Conservation (phyloP, 176 grass and related monocot species). For the Zizania latifolia region DNA sequence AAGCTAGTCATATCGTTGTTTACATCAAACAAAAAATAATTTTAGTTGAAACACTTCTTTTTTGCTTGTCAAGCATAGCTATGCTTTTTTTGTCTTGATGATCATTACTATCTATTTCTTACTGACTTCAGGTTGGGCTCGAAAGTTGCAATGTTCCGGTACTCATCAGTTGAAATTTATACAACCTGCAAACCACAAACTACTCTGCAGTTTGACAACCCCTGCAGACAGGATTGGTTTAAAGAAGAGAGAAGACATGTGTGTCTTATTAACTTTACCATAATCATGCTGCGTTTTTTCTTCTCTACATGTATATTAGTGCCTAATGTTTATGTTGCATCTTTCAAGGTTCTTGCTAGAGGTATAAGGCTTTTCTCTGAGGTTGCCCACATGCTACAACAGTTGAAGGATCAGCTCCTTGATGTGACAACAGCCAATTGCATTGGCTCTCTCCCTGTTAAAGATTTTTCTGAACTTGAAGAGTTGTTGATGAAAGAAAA, state of each 20-base stretch:
- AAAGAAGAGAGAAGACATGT: conserved; percentile 64
- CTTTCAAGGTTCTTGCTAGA: conserved; percentile 64
- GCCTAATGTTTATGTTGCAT: conserved; percentile 12
- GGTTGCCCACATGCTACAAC: conserved; percentile 38
- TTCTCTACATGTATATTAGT: neutral
- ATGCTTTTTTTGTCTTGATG: neutral
- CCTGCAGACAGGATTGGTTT: conserved; percentile 49
- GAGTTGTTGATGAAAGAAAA: conserved; percentile 65
- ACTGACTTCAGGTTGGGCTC: conserved; percentile 66
- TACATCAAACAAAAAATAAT: too few relatives aligned
- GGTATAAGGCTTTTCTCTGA: conserved; percentile 63
- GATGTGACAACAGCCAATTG: conserved; percentile 8
- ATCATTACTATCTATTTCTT: neutral
- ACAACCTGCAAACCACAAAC: conserved; percentile 64
- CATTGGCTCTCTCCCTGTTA: conserved; percentile 19
- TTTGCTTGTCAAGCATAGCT: neutral
- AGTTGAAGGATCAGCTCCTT: conserved; percentile 42
- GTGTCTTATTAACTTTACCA: conserved; percentile 20
- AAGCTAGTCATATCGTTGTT: conserved; percentile 7
- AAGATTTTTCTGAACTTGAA: conserved; percentile 56
- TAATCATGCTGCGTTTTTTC: neutral
- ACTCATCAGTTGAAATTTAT: conserved; percentile 77
- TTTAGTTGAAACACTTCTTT: neutral
- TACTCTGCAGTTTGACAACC: conserved; percentile 62
- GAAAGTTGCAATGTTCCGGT: conserved; percentile 83